Evolutionary conservation across 495 filamentous ascomycete genomes (phyloP).

Genomic region (Aspergillus heteromorphus): DNA sequence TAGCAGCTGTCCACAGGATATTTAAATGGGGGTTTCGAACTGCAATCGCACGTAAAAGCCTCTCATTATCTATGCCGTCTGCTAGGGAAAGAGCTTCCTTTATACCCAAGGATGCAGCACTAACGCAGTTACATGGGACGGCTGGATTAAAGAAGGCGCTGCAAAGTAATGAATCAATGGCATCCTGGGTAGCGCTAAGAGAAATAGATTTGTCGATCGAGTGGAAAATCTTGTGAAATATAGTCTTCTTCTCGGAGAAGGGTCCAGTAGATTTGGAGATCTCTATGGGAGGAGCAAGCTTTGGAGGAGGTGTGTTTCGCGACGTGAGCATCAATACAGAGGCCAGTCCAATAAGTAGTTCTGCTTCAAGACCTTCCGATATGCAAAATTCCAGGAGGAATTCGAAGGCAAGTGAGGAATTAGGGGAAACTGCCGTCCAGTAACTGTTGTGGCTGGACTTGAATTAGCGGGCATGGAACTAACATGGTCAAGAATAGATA

Average conservation of each 20-base stretch:
- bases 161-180: slow-evolving; percentile 15
- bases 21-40: slow-evolving; percentile 5
- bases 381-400: slow-evolving; percentile 13
- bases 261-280: background rate
- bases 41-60: slow-evolving; percentile 4
- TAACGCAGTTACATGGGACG: slow-evolving; percentile 16
- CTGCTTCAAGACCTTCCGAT: slow-evolving; percentile 10
- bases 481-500: background rate
- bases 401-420: slow-evolving; percentile 13
- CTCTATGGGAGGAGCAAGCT: slow-evolving; percentile 6
- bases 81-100: slow-evolving; percentile 1
- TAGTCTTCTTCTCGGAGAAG: background rate
- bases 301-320: slow-evolving; percentile 6
- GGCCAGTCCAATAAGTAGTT: slow-evolving; percentile 8
- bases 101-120: slow-evolving; percentile 12
- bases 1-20: slow-evolving; percentile 11
- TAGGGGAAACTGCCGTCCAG: slow-evolving; percentile 1
- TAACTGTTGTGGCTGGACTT: background rate
- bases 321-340: slow-evolving; percentile 9
- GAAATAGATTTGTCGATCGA: slow-evolving; percentile 11
- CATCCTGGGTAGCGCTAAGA: slow-evolving; percentile 14
- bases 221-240: slow-evolving; percentile 4
- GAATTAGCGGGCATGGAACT: background rate
- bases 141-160: slow-evolving; percentile 18
- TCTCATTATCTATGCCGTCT: background rate